A percentile compares a stretch with the other conserved stretches of the same genome.
These are phyloP conservation scores for Cicer chorassanicum DNA, from an alignment of 306 rosid genomes.

Conservation along the genomic window DNA sequence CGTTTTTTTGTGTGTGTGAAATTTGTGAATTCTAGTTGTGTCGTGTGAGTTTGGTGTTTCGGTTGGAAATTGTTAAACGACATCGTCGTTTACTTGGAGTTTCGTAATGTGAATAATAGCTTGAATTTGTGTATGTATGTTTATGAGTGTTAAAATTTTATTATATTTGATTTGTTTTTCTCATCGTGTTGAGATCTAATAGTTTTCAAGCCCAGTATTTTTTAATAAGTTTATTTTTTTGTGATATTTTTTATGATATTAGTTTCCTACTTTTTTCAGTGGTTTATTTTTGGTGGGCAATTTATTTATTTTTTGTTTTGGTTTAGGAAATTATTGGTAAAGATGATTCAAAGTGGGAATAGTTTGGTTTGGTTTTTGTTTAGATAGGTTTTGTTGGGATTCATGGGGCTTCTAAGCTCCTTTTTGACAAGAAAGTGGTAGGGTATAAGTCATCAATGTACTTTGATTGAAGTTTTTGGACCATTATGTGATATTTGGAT, in stretches of 20 bases:
- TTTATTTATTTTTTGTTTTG: neutral
- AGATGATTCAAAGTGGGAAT: slow-evolving; percentile 5
- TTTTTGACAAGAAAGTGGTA: slow-evolving; percentile 12
- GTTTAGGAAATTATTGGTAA: neutral
- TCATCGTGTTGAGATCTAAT: slow-evolving; percentile 31
- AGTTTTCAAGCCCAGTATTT: slow-evolving; percentile 15
- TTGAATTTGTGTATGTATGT: neutral
- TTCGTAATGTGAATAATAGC: slow-evolving; percentile 1
- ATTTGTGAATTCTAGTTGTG: neutral
- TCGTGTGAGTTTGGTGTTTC: neutral
- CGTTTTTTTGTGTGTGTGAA: neutral
- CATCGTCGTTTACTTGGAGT: neutral
- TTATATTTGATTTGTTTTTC: neutral
- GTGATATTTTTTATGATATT: neutral
- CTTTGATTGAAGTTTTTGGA: slow-evolving; percentile 23
- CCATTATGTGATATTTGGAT: slow-evolving; percentile 12
- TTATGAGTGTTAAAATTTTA: neutral
- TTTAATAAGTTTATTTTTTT: neutral
- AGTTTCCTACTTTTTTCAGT: neutral
- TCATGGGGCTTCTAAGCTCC: slow-evolving; percentile 6
- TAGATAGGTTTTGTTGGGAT: slow-evolving; percentile 31
- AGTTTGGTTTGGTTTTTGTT: slow-evolving; percentile 1
- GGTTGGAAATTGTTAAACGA: neutral
- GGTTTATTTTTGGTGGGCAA: neutral
- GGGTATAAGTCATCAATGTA: slow-evolving; percentile 14